phyloP scores from a whole-genome alignment of 345 rosid genomes.

The Draba incana region DNA sequence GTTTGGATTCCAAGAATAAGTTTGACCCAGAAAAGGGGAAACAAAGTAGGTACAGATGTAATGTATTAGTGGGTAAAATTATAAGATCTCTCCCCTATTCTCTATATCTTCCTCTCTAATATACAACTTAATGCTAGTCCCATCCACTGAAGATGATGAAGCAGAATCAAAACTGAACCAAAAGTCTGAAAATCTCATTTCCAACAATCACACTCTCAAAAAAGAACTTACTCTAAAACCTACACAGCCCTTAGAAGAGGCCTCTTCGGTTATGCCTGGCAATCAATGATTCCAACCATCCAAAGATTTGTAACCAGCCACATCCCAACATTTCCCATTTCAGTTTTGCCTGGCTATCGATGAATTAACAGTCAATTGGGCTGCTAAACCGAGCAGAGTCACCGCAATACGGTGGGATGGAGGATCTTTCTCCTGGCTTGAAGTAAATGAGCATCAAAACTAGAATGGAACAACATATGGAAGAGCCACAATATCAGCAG shows the following conservation, averaged over 20 bases:
- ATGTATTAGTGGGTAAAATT: conserved; percentile 31
- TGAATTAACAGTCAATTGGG: not conserved
- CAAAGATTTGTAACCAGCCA: conserved; percentile 9
- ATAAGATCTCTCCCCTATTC: conserved; percentile 29
- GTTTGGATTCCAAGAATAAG: conserved; percentile 34
- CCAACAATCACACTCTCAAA: conserved; percentile 32
- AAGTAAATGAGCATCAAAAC: conserved; percentile 32
- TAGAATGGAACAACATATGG: conserved; percentile 83
- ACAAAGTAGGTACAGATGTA: conserved; percentile 28
- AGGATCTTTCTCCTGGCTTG: conserved; percentile 22
- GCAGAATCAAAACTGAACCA: conserved; percentile 37
- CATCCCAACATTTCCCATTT: conserved; percentile 10
- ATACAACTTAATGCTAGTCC: conserved; percentile 38
- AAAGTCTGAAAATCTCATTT: conserved; percentile 31
- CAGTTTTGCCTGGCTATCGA: not conserved
- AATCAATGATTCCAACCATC: not conserved
- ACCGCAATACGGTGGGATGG: conserved; percentile 6
- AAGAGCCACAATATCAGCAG: conserved; percentile 64
- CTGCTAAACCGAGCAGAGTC: conserved; percentile 12
- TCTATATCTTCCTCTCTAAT: conserved; percentile 39
- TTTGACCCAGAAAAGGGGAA: conserved; percentile 21
- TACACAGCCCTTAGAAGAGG: conserved; percentile 17
- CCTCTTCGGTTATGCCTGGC: not conserved
- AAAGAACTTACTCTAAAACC: conserved; percentile 33
- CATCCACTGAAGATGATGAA: conserved; percentile 30